Conservation (phyloP, 163 green algal species). For the Scenedesmus sp. region DNA sequence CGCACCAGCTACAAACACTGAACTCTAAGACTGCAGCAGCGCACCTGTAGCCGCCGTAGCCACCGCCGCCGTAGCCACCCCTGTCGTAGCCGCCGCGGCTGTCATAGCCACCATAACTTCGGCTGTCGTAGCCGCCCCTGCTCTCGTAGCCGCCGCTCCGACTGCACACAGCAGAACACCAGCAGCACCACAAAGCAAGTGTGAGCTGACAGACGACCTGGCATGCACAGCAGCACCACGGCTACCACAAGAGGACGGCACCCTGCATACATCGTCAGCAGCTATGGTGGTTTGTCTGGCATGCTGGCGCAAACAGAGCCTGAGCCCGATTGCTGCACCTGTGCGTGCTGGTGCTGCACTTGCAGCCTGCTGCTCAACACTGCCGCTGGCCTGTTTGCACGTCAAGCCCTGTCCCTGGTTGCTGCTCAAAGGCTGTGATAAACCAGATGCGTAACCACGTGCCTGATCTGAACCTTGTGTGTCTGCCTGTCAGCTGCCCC, state of each 20-base stretch:
- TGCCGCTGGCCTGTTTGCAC: too few species aligned
- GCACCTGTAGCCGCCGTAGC: slow-evolving; percentile 1
- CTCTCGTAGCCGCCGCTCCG: slow-evolving; percentile 40
- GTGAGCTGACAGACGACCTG: background rate
- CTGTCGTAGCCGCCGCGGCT: background rate
- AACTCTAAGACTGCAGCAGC: too few species aligned
- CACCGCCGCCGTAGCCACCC: slow-evolving; percentile 1
- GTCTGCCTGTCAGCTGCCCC: too few species aligned
- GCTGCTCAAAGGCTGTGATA: too few species aligned
- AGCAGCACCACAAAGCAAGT: slow-evolving; percentile 11
- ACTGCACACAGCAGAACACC: background rate
- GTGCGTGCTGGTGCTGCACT: slow-evolving; percentile 55
- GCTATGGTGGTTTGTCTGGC: too few species aligned
- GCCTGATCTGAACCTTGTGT: too few species aligned
- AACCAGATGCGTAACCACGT: too few species aligned
- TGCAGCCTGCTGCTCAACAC: slow-evolving; percentile 31
- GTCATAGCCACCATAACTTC: slow-evolving; percentile 29
- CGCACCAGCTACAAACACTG: too few species aligned
- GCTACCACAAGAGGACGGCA: slow-evolving; percentile 43
- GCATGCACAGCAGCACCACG: slow-evolving; percentile 49
- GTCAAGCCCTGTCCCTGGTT: too few species aligned
- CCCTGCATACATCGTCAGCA: too few species aligned
- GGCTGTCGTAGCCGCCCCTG: slow-evolving; percentile 23
- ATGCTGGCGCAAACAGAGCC: too few species aligned
- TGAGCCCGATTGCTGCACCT: background rate